Evolutionary conservation across 352 stramenopile species (phyloP), one percentile per base, ranked within the genome.

Genomic region (Phytophthora sp.): DNA sequence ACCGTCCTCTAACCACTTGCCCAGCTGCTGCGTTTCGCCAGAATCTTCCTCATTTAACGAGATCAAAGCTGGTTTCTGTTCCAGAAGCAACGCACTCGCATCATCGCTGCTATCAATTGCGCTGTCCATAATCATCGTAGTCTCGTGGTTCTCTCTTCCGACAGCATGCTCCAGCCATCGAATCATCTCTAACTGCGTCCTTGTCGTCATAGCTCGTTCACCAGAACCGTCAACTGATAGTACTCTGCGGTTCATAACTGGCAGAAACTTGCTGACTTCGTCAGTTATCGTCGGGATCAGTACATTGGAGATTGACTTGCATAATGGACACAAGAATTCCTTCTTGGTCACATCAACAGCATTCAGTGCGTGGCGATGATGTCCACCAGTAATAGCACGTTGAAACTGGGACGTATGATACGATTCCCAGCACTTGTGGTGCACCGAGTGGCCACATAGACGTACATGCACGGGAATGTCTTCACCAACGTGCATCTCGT

Each of bases 271-370:
- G 23, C 71, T 71, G 27, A 88, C 63, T 57, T 86, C 73, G 15
- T 89, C 81, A 4, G 76, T 88, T 30, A 77, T 84, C 27, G 79
- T 86, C 15, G 96, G 96, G 69, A 99, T 97, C 29, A 98, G 64
- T 45, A 98, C 95, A 58, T 99, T 99, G 0, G 92, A 98, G n/a
- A 99, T 95, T 47, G 97, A 95, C 62, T 99, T 99, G 82, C 96
- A 99, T 23, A 99, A 71, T 3, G 96, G 96, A 70, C 96, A 99
- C 5, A 99, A 67, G 61, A 99, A 99, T 66, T 99, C 96, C 42
- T 97, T 97, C 66, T 98, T 97, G 31, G 95, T 96, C 45, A 98
- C 96, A 66, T 99, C 97, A 1, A 98, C 95, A 18, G 94, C 94
- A 74, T 98, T 98, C 15, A 95, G 54, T 7, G 86, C 83, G 45